A percentile compares a stretch with the other conserved stretches of the same genome.
These are phyloP conservation scores for Neonectria faginata DNA, from an alignment of 2,329 filamentous ascomycete species.

Conservation along the genomic window DNA sequence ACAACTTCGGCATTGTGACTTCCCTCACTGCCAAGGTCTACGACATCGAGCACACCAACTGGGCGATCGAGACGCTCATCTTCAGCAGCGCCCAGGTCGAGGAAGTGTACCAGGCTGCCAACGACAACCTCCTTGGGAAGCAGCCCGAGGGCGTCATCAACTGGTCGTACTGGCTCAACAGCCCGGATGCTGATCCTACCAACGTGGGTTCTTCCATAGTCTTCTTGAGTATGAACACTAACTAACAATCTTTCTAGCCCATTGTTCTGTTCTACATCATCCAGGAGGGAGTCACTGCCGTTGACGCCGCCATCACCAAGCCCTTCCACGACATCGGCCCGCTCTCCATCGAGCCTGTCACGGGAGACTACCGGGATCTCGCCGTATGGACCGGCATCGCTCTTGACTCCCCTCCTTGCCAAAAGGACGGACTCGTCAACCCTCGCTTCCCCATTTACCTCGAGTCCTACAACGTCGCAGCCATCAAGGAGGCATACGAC, in stretches of 20 bases:
- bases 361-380: constrained; percentile 40
- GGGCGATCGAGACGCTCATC: constrained; percentile 52
- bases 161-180: constrained; percentile 62
- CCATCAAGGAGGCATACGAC: constrained; percentile 34
- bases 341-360: constrained; percentile 45
- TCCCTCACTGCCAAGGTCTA: constrained; percentile 48
- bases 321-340: constrained; percentile 60
- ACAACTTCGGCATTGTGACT: constrained; percentile 52
- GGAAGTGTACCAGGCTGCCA: constrained; percentile 59
- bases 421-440: constrained; percentile 42
- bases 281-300: constrained; percentile 56
- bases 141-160: constrained; percentile 60
- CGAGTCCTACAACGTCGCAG: constrained; percentile 31
- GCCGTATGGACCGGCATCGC: constrained; percentile 40
- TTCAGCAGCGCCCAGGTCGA: constrained; percentile 63
- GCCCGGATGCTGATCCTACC: constrained; percentile 54
- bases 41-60: constrained; percentile 40
- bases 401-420: constrained; percentile 33
- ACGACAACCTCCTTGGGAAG: constrained; percentile 57
- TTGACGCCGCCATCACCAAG: constrained; percentile 55
- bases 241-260: constrained; percentile 43
- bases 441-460: constrained; percentile 45
- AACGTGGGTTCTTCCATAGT: constrained; percentile 46
- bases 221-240: background rate
- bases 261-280: constrained; percentile 58